Evolutionary conservation across 495 filamentous ascomycete genomes (phyloP).

Genomic region (Aspergillus funiculosus): DNA sequence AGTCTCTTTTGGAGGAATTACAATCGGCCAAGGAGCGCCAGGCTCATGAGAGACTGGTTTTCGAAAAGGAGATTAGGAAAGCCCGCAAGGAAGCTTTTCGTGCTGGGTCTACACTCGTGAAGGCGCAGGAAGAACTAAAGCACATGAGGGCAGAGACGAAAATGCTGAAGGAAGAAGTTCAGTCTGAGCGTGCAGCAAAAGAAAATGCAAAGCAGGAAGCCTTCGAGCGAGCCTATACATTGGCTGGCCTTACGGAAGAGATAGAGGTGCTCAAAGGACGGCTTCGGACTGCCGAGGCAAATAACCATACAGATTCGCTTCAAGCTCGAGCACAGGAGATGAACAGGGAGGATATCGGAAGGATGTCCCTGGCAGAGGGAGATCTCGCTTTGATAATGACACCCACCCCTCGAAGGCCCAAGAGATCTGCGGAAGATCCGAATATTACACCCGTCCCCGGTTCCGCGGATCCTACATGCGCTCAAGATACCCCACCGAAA

Average conservation of each 20-base stretch:
- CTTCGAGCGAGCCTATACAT: slow-evolving; percentile 65
- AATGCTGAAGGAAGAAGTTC: slow-evolving; percentile 48
- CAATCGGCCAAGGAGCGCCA: slow-evolving; percentile 69
- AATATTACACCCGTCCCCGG: slow-evolving; percentile 31
- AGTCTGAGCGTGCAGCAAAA: slow-evolving; percentile 43
- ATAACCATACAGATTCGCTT: slow-evolving; percentile 34
- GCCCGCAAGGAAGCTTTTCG: slow-evolving; percentile 84
- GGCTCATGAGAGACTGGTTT: slow-evolving; percentile 63
- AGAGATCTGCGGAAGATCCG: slow-evolving; percentile 58
- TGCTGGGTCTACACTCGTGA: slow-evolving; percentile 66
- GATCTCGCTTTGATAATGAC: slow-evolving; percentile 32
- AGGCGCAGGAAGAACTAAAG: slow-evolving; percentile 79
- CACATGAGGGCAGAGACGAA: slow-evolving; percentile 51
- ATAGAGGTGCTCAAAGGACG: slow-evolving; percentile 57
- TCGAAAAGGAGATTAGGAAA: slow-evolving; percentile 79
- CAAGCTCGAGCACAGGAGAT: slow-evolving; percentile 31
- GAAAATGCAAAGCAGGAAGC: slow-evolving; percentile 66
- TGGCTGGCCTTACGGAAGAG: slow-evolving; percentile 71
- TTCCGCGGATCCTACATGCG: slow-evolving; percentile 50
- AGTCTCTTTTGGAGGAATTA: slow-evolving; percentile 73
- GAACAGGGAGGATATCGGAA: slow-evolving; percentile 23
- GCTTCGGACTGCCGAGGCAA: slow-evolving; percentile 61
- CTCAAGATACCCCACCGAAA: slow-evolving; percentile 54
- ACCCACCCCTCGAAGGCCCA: slow-evolving; percentile 32
- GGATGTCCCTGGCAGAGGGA: slow-evolving; percentile 32